These are phyloP conservation scores for Oryza australiensis DNA, from an alignment of 176 grass and related monocot genomes.

Conservation along the genomic window DNA sequence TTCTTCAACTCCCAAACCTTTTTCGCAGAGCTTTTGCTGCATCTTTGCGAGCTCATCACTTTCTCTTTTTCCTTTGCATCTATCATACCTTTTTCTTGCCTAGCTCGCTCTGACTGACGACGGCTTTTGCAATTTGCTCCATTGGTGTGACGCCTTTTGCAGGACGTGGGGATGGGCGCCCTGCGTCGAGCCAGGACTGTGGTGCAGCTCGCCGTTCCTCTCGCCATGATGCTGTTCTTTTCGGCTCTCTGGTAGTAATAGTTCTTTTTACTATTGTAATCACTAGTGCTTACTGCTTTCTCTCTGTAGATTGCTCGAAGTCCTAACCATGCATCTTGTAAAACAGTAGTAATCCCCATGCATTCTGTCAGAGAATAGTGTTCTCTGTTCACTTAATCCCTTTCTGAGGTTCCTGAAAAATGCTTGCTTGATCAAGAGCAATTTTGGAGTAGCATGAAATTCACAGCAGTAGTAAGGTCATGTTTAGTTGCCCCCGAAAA, in stretches of 20 bases:
- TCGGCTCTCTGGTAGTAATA: background rate
- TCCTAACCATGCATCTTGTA: conserved; percentile 9
- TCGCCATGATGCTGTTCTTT: conserved; percentile 22
- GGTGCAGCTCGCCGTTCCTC: conserved; percentile 9
- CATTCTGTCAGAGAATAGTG: background rate
- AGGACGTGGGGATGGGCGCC: conserved; percentile 49
- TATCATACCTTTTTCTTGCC: conserved; percentile 5
- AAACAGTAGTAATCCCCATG: background rate
- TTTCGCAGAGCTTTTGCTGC: background rate
- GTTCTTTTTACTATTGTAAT: conserved; percentile 13
- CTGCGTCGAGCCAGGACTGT: conserved; percentile 17
- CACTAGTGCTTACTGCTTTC: background rate
- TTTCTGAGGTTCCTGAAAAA: background rate
- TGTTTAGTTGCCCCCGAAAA: too few relatives aligned
- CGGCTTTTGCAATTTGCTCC: conserved; percentile 6
- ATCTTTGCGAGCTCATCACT: conserved; percentile 30
- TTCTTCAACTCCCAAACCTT: background rate
- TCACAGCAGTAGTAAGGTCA: background rate
- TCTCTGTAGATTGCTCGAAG: background rate
- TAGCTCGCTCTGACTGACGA: conserved; percentile 20
- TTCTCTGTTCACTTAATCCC: background rate
- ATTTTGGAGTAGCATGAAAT: too few relatives aligned
- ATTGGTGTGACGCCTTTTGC: conserved; percentile 32
- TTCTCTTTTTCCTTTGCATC: background rate
- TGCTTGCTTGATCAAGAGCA: background rate